These are phyloP conservation scores for Lolium rigidum DNA, from an alignment of 176 grass and related monocot genomes.

Conservation along the genomic window DNA sequence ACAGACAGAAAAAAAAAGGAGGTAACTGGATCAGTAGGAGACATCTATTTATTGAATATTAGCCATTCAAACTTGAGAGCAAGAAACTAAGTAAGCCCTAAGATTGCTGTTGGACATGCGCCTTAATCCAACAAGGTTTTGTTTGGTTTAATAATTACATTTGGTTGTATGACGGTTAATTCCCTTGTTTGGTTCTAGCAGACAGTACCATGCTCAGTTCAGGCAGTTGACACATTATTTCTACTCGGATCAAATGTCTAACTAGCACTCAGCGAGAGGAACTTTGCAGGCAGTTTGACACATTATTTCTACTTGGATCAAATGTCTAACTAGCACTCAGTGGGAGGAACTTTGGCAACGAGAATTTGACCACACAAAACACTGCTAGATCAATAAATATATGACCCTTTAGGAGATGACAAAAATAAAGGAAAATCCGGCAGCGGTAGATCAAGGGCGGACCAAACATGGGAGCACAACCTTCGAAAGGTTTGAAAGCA, in stretches of 20 bases:
- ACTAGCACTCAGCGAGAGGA: background rate
- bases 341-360: background rate
- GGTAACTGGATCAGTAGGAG: background rate
- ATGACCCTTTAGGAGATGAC: background rate
- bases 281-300: background rate
- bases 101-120: background rate
- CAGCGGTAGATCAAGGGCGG: background rate
- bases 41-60: background rate
- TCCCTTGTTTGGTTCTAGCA: background rate
- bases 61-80: conserved; percentile 6
- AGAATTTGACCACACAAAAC: background rate
- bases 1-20: background rate
- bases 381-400: no score
- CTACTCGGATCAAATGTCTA: background rate
- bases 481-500: background rate
- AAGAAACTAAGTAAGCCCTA: background rate
- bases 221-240: background rate
- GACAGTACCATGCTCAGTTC: background rate
- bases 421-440: background rate
- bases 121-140: background rate
- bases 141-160: background rate
- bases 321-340: conserved; percentile 3
- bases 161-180: background rate
- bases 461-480: background rate
- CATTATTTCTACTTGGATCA: background rate